Evolutionary conservation across 805 yeast genomes (phyloP).

Genomic region (Myxozyma monticola): DNA sequence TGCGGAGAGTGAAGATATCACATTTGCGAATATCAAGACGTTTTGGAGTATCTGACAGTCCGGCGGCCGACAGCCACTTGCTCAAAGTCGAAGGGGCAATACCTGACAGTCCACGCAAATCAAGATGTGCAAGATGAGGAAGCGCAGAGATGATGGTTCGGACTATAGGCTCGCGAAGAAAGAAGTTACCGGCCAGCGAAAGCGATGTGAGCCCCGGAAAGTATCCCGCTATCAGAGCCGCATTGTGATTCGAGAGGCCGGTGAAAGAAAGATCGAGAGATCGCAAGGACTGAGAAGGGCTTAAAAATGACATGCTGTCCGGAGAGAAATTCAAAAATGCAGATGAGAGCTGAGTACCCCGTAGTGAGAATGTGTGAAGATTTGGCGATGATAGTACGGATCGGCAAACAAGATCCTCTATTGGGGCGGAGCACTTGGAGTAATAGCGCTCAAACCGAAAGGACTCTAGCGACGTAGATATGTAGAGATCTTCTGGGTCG

Average conservation of each 20-base stretch:
- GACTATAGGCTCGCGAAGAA: background rate
- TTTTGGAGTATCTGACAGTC: background rate
- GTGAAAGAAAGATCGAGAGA: conserved; percentile 9
- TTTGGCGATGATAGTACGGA: background rate
- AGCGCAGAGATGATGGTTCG: background rate
- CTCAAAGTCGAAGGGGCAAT: no score
- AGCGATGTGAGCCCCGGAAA: conserved; percentile 1
- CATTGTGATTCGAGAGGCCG: background rate
- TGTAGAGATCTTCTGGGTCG: no score
- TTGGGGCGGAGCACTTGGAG: no score
- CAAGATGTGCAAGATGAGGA: background rate
- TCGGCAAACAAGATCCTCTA: background rate
- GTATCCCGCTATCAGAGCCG: conserved; percentile 3
- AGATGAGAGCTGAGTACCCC: conserved; percentile 1
- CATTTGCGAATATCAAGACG: conserved; percentile 1
- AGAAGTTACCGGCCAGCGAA: conserved; percentile 12
- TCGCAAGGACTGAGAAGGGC: background rate
- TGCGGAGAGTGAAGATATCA: conserved; percentile 4
- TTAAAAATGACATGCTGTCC: background rate
- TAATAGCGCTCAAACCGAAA: no score
- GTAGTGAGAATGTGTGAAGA: conserved; percentile 2
- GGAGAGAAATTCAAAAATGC: background rate
- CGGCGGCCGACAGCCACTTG: background rate
- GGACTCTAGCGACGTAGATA: no score
- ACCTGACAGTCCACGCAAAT: background rate